A percentile compares a stretch with the other conserved stretches of the same genome.
These are phyloP conservation scores for Paraurostyla sp. DNA, from an alignment of 73 alveolate species.

Conservation along the genomic window DNA sequence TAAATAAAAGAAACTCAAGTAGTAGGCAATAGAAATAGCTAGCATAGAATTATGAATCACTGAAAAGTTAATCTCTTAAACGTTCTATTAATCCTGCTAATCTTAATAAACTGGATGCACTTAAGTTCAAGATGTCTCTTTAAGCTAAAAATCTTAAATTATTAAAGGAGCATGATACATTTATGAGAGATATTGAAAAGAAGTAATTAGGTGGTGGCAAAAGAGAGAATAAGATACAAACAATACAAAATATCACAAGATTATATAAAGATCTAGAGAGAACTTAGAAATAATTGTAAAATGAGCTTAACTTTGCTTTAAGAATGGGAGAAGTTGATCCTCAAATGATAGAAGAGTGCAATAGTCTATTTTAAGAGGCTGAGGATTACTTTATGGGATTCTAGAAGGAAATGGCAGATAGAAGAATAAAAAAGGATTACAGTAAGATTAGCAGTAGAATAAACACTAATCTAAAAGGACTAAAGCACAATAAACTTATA, in stretches of 20 bases:
- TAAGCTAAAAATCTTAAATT: conserved; percentile 36
- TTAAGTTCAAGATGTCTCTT: conserved; percentile 45
- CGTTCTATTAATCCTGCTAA: background rate
- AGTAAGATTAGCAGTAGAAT: conserved; percentile 24
- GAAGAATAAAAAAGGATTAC: conserved; percentile 29
- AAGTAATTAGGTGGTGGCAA: conserved; percentile 25
- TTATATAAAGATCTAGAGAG: conserved; percentile 37
- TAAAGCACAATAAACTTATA: conserved; percentile 27
- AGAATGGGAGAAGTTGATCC: background rate
- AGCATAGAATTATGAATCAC: background rate
- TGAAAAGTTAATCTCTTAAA: background rate
- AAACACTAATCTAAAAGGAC: conserved; percentile 16
- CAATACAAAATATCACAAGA: conserved; percentile 31
- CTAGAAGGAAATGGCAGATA: background rate
- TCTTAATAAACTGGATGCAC: conserved; percentile 29
- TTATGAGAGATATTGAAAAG: conserved; percentile 48
- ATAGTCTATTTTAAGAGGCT: conserved; percentile 18
- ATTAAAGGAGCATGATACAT: conserved; percentile 29
- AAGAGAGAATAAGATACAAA: conserved; percentile 19
- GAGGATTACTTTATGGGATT: conserved; percentile 1
- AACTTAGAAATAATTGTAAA: background rate
- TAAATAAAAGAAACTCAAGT: too few species aligned
- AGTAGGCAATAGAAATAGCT: background rate
- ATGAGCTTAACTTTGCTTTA: background rate
- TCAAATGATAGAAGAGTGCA: background rate